Conservation (phyloP, 2,329 filamentous ascomycete species). For the Fusarium globosum region DNA sequence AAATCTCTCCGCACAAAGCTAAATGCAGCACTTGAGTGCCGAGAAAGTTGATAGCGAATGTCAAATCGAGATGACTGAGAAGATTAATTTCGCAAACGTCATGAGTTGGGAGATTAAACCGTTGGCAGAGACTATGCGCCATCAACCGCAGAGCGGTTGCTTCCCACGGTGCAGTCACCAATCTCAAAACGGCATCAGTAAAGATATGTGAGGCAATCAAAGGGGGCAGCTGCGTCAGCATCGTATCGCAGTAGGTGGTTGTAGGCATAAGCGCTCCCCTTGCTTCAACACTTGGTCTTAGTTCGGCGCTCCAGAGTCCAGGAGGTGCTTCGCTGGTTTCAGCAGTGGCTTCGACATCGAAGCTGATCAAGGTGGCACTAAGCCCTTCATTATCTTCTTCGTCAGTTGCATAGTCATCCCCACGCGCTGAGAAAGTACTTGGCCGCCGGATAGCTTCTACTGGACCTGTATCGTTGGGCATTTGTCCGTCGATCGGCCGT, state of each 20-base stretch:
- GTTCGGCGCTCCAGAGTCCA: slow-evolving; percentile 68
- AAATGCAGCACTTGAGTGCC: slow-evolving; percentile 57
- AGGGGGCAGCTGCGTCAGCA: slow-evolving; percentile 63
- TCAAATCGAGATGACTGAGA: slow-evolving; percentile 53
- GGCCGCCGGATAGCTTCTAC: slow-evolving; percentile 54
- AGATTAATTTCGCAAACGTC: slow-evolving; percentile 55
- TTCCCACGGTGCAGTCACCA: slow-evolving; percentile 61
- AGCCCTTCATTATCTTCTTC: slow-evolving; percentile 67
- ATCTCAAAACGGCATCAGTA: slow-evolving; percentile 55
- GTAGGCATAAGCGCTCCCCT: slow-evolving; percentile 38
- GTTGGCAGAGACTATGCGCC: slow-evolving; percentile 55
- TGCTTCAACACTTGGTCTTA: slow-evolving; percentile 61
- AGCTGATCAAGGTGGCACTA: slow-evolving; percentile 68
- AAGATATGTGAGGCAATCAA: slow-evolving; percentile 61
- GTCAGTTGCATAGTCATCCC: slow-evolving; percentile 65
- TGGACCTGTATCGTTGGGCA: slow-evolving; percentile 41
- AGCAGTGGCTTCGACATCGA: slow-evolving; percentile 68
- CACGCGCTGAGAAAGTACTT: slow-evolving; percentile 60
- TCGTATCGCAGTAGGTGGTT: slow-evolving; percentile 59
- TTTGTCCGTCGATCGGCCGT: slow-evolving; percentile 47
- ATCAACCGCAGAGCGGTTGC: slow-evolving; percentile 58
- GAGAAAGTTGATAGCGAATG: slow-evolving; percentile 58
- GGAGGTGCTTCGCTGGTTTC: slow-evolving; percentile 62
- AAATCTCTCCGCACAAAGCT: slow-evolving; percentile 25
- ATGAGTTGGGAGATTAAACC: slow-evolving; percentile 51